Percentiles rank a stretch among this genome's conserved stretches.
phyloP scores from a whole-genome alignment of 345 rosid genomes.

The Murraya koenigii region DNA sequence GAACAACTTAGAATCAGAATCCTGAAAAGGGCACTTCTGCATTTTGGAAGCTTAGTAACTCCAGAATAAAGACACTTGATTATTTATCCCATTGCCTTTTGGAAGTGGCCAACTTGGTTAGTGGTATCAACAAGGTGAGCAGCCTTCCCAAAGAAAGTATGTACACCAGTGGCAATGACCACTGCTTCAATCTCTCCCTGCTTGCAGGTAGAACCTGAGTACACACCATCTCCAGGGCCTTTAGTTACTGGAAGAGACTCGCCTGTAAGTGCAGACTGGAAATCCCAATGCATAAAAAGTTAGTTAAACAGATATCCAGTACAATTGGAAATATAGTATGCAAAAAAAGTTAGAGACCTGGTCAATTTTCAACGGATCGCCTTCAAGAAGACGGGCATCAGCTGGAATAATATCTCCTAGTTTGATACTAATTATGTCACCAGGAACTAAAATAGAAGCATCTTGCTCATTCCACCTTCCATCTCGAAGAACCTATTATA shows the following conservation, averaged over 20 bases:
- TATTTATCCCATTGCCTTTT: conserved; percentile 52
- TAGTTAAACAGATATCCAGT: conserved; percentile 12
- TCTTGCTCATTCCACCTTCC: conserved; percentile 96
- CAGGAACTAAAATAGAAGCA: conserved; percentile 86
- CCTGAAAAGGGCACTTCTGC: neutral
- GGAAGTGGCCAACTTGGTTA: conserved; percentile 99
- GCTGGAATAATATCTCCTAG: conserved; percentile 97
- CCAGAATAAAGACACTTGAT: neutral
- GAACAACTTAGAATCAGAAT: conserved; percentile 10
- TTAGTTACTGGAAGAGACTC: conserved; percentile 98
- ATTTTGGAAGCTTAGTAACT: neutral
- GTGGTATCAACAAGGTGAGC: conserved; percentile 97
- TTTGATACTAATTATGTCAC: conserved; percentile 86
- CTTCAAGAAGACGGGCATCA: conserved; percentile 95
- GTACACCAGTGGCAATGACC: conserved; percentile 97
- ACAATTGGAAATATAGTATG: conserved; percentile 4
- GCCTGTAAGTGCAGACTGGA: conserved; percentile 95
- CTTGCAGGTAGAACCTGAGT: conserved; percentile 97
- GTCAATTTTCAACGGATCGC: conserved; percentile 92
- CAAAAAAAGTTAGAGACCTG: conserved; percentile 47
- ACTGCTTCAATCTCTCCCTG: conserved; percentile 98
- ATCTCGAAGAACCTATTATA: conserved; percentile 84
- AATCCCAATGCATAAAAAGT: conserved; percentile 10
- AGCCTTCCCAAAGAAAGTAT: conserved; percentile 97
- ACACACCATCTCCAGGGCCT: conserved; percentile 94